Evolutionary conservation across 352 stramenopile species (phyloP).

Genomic region (Phytophthora quininea): DNA sequence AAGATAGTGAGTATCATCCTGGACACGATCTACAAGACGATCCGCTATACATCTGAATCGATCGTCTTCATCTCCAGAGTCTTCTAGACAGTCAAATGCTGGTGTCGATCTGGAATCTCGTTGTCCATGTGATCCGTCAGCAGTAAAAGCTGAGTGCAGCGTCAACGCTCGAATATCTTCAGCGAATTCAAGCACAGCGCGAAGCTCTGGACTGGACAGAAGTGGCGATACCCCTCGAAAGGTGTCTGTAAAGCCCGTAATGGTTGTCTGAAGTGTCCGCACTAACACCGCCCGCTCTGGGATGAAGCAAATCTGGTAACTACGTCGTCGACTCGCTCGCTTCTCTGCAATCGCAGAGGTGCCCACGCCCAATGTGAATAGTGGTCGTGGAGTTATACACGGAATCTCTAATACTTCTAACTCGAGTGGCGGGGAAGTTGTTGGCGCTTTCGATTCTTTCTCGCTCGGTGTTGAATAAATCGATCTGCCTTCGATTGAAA

Average conservation of each 20-base stretch:
- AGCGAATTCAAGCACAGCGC: slow-evolving; percentile 52
- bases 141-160: slow-evolving; percentile 8
- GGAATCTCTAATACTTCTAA: slow-evolving; percentile 27
- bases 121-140: not conserved
- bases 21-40: slow-evolving; percentile 43
- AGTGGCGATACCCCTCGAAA: slow-evolving; percentile 52
- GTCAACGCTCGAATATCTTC: slow-evolving; percentile 50
- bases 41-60: slow-evolving; percentile 15
- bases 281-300: slow-evolving; percentile 42
- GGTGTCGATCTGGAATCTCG: too few relatives aligned
- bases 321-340: slow-evolving; percentile 12
- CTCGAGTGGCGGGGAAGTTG: not conserved
- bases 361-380: slow-evolving; percentile 22
- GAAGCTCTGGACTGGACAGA: slow-evolving; percentile 43
- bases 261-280: slow-evolving; percentile 27
- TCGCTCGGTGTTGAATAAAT: slow-evolving; percentile 7
- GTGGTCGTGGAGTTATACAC: slow-evolving; percentile 19
- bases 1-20: slow-evolving; percentile 38
- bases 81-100: not conserved
- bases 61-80: slow-evolving; percentile 1
- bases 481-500: slow-evolving; percentile 14
- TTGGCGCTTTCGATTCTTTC: not conserved
- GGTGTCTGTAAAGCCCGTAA: slow-evolving; percentile 43
- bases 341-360: slow-evolving; percentile 9
- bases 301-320: slow-evolving; percentile 41